Evolutionary conservation across 306 rosid species (phyloP).

Genomic region (Quercus aquifolioides): DNA sequence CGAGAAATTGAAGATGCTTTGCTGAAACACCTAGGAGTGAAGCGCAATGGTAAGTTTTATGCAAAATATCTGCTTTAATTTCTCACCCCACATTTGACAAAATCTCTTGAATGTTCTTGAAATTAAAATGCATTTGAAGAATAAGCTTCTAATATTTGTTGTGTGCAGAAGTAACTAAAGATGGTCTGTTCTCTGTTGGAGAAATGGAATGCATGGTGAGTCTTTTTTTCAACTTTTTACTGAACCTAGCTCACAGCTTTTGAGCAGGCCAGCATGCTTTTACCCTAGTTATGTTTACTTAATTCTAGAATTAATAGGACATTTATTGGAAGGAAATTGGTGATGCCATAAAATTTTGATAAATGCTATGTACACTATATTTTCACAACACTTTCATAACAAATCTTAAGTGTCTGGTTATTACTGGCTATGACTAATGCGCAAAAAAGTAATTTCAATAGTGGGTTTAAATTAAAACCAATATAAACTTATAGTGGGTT

Average conservation of each 20-base stretch:
- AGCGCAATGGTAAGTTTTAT: conserved; percentile 74
- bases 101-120: not conserved
- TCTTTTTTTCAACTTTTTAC: conserved; percentile 22
- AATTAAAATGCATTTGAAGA: not conserved
- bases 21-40: conserved; percentile 88
- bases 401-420: too few species aligned
- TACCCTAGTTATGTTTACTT: conserved; percentile 11
- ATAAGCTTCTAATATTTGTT: conserved; percentile 24
- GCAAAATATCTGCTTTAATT: not conserved
- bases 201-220: conserved; percentile 99
- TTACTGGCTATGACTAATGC: too few species aligned
- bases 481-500: too few species aligned
- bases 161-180: conserved; percentile 91
- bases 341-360: not conserved
- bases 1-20: conserved; percentile 88
- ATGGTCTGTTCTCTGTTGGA: conserved; percentile 97
- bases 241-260: not conserved
- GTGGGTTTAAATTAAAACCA: too few species aligned
- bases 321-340: not conserved
- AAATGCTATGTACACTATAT: too few species aligned
- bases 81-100: not conserved
- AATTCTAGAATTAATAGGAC: not conserved
- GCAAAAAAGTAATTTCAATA: too few species aligned
- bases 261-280: not conserved
- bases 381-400: too few species aligned